Conservation (phyloP, 106 monocot genomes). For the Acorus calamus region DNA sequence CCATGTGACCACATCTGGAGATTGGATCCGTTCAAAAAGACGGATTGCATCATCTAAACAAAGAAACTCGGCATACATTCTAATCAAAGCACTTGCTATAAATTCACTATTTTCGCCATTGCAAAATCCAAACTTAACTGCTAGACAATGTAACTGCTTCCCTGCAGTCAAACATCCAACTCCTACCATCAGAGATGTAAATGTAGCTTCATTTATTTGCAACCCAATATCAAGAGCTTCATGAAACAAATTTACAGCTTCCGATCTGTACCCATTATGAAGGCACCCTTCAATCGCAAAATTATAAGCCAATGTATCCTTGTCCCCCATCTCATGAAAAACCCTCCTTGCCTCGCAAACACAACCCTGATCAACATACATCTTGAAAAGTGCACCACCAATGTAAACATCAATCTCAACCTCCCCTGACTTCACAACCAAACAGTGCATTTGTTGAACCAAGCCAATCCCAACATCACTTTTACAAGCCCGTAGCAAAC, state of each 20-base stretch:
- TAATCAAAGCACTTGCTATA: slow-evolving; percentile 25
- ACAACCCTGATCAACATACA: slow-evolving; percentile 27
- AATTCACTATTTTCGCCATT: not conserved
- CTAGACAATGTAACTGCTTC: slow-evolving; percentile 39
- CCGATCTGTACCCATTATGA: slow-evolving; percentile 20
- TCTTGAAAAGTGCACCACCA: slow-evolving; percentile 32
- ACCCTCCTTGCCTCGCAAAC: slow-evolving; percentile 27
- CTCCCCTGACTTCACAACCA: slow-evolving; percentile 25
- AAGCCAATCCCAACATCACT: slow-evolving; percentile 1
- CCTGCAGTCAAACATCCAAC: slow-evolving; percentile 16
- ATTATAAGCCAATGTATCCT: slow-evolving; percentile 40
- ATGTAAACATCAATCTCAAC: slow-evolving; percentile 29
- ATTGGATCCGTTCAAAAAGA: slow-evolving; percentile 29
- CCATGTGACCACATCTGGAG: slow-evolving; percentile 34
- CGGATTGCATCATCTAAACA: slow-evolving; percentile 21
- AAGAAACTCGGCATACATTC: slow-evolving; percentile 29
- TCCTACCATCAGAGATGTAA: slow-evolving; percentile 15
- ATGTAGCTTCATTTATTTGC: slow-evolving; percentile 19
- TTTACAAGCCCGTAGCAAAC: slow-evolving; percentile 32
- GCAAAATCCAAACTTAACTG: slow-evolving; percentile 14
- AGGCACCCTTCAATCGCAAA: slow-evolving; percentile 32
- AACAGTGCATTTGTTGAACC: slow-evolving; percentile 30
- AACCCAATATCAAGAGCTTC: slow-evolving; percentile 22
- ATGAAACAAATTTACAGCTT: slow-evolving; percentile 26
- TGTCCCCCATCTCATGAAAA: slow-evolving; percentile 30